Conservation (phyloP, 768 basidiomycete genomes). For the Pisolithus sp. region DNA sequence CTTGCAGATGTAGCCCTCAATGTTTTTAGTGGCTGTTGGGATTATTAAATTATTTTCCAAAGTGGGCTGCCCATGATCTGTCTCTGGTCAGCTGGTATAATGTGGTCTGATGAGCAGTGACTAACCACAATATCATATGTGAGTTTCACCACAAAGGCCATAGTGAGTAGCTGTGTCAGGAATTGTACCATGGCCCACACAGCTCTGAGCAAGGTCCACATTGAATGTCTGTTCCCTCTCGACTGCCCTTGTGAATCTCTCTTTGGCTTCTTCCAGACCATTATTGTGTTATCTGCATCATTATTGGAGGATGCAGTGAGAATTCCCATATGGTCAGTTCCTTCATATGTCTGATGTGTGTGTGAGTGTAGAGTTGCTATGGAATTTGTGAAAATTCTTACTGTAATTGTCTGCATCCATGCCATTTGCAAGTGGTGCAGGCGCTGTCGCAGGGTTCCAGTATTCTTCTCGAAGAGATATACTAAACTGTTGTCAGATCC, state of each 20-base stretch:
- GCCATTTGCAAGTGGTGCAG: neutral
- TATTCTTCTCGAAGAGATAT: neutral
- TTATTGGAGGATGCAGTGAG: neutral
- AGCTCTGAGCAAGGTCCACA: neutral
- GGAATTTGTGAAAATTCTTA: neutral
- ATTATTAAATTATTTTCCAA: too few relatives aligned
- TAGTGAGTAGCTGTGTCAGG: neutral
- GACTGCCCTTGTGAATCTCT: neutral
- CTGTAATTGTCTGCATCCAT: slow-evolving; percentile 1
- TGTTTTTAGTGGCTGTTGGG: too few relatives aligned
- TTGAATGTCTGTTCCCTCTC: neutral
- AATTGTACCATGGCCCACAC: neutral
- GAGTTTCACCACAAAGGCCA: neutral
- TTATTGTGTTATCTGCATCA: neutral
- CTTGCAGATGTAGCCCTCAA: too few relatives aligned
- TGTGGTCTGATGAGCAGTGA: neutral
- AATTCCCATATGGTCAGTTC: neutral
- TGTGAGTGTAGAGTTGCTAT: neutral
- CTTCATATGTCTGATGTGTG: neutral
- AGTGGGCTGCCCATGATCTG: neutral
- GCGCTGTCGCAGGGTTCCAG: neutral
- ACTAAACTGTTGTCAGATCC: neutral
- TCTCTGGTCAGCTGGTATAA: neutral
- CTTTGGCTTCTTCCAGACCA: neutral
- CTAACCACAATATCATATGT: neutral